Evolutionary conservation across 306 rosid species (phyloP).

Genomic region (cucumber (Cucumis sativus)): Cucumber_9930_V3 NC_026659.2:27511501-27512000

Average conservation of each 20-base stretch:
- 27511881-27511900: not conserved
- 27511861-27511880: not conserved
- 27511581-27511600: slow-evolving; percentile 19
- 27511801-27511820: no score
- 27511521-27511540: not conserved
- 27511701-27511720: no score
- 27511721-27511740: no score
- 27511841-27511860: not conserved
- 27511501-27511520: not conserved
- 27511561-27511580: not conserved
- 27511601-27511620: slow-evolving; percentile 4
- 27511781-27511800: no score
- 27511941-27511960: not conserved
- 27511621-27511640: not conserved
- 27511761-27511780: no score
- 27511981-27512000: no score
- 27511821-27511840: no score
- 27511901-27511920: not conserved
- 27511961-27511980: no score
- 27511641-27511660: not conserved
- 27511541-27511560: not conserved
- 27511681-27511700: not conserved
- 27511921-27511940: not conserved
- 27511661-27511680: not conserved
- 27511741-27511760: no score